Evolutionary conservation across 768 basidiomycete genomes (phyloP), one percentile per base, ranked within the genome.

Genomic region (Dentipellis sp.): DNA sequence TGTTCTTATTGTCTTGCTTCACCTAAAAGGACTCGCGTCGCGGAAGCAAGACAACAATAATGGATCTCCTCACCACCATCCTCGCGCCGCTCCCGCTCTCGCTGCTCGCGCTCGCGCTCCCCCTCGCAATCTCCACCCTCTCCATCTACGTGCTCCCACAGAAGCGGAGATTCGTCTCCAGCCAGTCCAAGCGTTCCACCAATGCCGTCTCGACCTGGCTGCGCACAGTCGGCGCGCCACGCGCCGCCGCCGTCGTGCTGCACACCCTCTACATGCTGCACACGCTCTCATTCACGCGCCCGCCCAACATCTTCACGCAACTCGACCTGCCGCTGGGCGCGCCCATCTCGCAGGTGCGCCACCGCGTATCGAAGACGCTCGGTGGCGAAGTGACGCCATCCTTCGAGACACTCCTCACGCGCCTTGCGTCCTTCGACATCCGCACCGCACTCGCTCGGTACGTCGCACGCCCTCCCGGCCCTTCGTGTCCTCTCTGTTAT

Each of bases 381-480:
- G 8, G 21, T 16, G 53, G n/a, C 42, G 21, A 35, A 22, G 10
- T 45, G n/a, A 45, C 58, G 11, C 59, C 61, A 17, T 42, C 47
- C 0, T 40, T 62, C 38, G 61, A 62, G 11, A 48, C 34, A 11
- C 56, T 62, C n/a, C 50, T 62, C 2, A 37, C 61, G 6, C 59
- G 59, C 14, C 53, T 62, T 10, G 59, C 61, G 36, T 62, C 61
- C 29, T 51, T 46, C 19, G 61, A 62, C 14, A 50, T 50, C 4
- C 61, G 61, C 12, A 55, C 45, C 1, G 50, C 60, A 22, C 59
- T 62, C 54, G 56, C 57, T 51, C 53, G 61, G 61, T 62, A 29
- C 51, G 48, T 5, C n/a, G 1, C 29, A 6, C 34, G 2, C 36
- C 12, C 23, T 14, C 14, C 16, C 7, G 21, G 11, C 11, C 39